Evolutionary conservation across 176 grass and related monocot species (phyloP).

Genomic region (Thalia dealbata): DNA sequence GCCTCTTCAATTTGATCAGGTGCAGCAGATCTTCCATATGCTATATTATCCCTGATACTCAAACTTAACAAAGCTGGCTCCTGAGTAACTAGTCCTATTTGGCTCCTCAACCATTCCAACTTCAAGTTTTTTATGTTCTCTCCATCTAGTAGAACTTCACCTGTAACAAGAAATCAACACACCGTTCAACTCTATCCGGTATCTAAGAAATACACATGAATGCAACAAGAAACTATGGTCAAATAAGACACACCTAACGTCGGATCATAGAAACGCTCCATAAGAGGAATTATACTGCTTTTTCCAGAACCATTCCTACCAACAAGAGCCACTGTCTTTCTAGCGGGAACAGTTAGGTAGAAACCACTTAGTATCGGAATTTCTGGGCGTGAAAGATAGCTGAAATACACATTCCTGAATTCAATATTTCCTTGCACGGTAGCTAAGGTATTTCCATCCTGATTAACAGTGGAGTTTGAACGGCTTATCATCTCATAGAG

Average conservation of each 20-base stretch:
- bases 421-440: slow-evolving; percentile 95
- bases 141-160: slow-evolving; percentile 96
- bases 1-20: slow-evolving; percentile 96
- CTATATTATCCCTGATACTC: slow-evolving; percentile 95
- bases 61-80: slow-evolving; percentile 94
- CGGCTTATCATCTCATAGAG: slow-evolving; percentile 98
- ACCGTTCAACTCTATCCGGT: neutral
- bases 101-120: slow-evolving; percentile 97
- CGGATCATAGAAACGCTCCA: slow-evolving; percentile 99
- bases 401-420: slow-evolving; percentile 99
- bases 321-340: slow-evolving; percentile 99
- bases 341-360: slow-evolving; percentile 89
- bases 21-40: slow-evolving; percentile 84
- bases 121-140: slow-evolving; percentile 98
- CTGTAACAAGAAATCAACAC: slow-evolving; percentile 30
- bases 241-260: slow-evolving; percentile 65
- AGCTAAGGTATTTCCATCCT: slow-evolving; percentile 64
- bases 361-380: slow-evolving; percentile 99
- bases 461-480: slow-evolving; percentile 71
- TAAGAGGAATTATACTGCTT: slow-evolving; percentile 99
- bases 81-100: slow-evolving; percentile 97
- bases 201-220: neutral
- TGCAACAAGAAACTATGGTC: slow-evolving; percentile 10
- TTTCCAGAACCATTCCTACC: slow-evolving; percentile 98
- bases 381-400: slow-evolving; percentile 91